Conservation (phyloP, 306 rosid species). For the Leucaena leucocephala region DNA sequence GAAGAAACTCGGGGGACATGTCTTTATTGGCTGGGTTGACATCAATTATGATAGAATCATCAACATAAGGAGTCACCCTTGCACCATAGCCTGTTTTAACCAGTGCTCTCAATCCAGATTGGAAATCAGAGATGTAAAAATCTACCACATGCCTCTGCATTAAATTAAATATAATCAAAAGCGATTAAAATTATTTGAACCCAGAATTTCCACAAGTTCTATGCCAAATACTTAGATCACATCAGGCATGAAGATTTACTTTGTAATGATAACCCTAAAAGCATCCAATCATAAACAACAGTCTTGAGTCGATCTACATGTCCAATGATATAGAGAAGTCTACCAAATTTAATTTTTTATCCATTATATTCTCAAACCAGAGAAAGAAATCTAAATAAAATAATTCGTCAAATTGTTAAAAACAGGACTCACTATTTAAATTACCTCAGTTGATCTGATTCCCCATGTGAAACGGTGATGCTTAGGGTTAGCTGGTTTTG, state of each 20-base stretch:
- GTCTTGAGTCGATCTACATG: conserved; percentile 28
- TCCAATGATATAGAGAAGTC: conserved; percentile 16
- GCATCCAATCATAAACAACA: conserved; percentile 24
- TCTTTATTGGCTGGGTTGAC: conserved; percentile 75
- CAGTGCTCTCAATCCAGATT: conserved; percentile 91
- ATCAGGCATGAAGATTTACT: conserved; percentile 3
- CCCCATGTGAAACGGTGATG: conserved; percentile 99
- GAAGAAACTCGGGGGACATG: conserved; percentile 78
- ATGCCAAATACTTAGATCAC: conserved; percentile 4
- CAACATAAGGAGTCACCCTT: conserved; percentile 91
- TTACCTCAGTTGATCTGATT: conserved; percentile 86
- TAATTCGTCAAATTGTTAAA: conserved; percentile 3
- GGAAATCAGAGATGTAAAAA: conserved; percentile 96
- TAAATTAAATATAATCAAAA: background rate
- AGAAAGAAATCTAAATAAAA: background rate
- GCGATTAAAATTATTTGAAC: background rate
- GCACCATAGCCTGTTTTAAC: conserved; percentile 94
- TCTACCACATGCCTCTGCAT: conserved; percentile 90
- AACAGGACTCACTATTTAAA: conserved; percentile 21
- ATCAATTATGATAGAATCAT: conserved; percentile 72
- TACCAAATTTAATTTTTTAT: conserved; percentile 14
- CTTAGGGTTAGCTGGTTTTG: conserved; percentile 89
- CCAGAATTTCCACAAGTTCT: background rate
- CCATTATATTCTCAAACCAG: background rate
- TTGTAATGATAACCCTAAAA: background rate